Evolutionary conservation across 352 stramenopile genomes (phyloP), one percentile per base, ranked within the genome.

Genomic region (Phytophthora foliorum): DNA sequence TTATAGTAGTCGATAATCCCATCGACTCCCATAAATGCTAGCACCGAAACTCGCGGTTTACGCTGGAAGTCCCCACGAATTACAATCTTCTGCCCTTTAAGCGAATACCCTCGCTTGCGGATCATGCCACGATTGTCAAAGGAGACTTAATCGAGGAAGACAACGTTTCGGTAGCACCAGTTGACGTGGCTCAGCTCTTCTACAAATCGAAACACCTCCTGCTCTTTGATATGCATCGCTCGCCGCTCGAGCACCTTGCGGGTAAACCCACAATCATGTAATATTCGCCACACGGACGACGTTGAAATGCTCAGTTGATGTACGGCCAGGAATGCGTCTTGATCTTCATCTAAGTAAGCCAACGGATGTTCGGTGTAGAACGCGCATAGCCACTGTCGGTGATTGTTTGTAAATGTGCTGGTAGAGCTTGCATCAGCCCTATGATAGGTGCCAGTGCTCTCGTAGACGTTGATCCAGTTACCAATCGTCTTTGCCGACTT

Each of bases 71-170:
- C 73, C 22, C 61, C 17, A 73, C 6, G 69, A 73, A 27, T 75
- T 57, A 38, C 57, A 11, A 81, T 34, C 24, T 65, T 17, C n/a
- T 67, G 19, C 1, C 69, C 56, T 17, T 53, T 60, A 8, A 68
- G 25, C 7, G 63, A 34, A 46, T 75, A 81, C 2, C 64, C 73
- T 2, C 63, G 46, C 41, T 67, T 71, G 1, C 63, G 36, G 17
- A 78, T 52, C 73, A 81, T 81, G 0, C 69, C 69, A 10, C 62
- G n/a, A 19, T 69, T 75, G 19, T 78, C 69, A 24, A 81, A 81
- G 2, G 53, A 63, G 9, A 75, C 72, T 54, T 76, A 67, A 27
- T 80, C 53, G 2, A 80, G 49, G 32, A 73, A 73, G 3, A 77
- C 57, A 22, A 74, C 2, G 48, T 55, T 55, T 31, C 17, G n/a